Conservation (phyloP, 805 yeast species). For the Kuraishia capsulata region DNA sequence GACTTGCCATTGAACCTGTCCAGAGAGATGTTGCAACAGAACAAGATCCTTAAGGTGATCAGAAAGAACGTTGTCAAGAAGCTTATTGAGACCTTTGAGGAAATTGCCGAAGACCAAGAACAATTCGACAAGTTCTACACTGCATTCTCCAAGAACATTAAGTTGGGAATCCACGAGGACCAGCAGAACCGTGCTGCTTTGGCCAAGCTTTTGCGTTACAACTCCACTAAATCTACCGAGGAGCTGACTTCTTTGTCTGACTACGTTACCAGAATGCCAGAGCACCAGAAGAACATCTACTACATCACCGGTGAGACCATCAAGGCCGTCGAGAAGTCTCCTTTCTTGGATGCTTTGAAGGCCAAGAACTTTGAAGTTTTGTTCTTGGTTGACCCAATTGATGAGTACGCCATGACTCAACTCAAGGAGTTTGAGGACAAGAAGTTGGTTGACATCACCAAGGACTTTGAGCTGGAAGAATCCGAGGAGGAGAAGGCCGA, state of each 20-base stretch:
- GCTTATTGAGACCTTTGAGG: conserved; percentile 96
- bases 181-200: conserved; percentile 93
- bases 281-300: conserved; percentile 99
- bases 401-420: conserved; percentile 98
- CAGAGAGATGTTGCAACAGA: conserved; percentile 99
- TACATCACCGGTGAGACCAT: conserved; percentile 98
- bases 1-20: conserved; percentile 99
- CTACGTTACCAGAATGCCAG: conserved; percentile 99
- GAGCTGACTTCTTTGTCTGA: conserved; percentile 92
- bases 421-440: conserved; percentile 99
- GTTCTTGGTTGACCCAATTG: conserved; percentile 98
- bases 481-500: conserved; percentile 93
- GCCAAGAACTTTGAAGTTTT: conserved; percentile 98
- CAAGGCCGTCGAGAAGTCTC: conserved; percentile 97
- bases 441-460: conserved; percentile 97
- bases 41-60: conserved; percentile 98
- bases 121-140: conserved; percentile 97
- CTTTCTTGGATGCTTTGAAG: conserved; percentile 97
- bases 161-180: conserved; percentile 99
- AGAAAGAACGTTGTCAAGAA: conserved; percentile 99
- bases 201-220: conserved; percentile 93
- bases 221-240: conserved; percentile 92
- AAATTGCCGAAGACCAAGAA: conserved; percentile 98
- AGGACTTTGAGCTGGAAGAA: conserved; percentile 98
- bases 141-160: conserved; percentile 96